Evolutionary conservation across 2,329 filamentous ascomycete genomes (phyloP), one percentile per base, ranked within the genome.

Genomic region (Colletotrichum orchidophilum): DNA sequence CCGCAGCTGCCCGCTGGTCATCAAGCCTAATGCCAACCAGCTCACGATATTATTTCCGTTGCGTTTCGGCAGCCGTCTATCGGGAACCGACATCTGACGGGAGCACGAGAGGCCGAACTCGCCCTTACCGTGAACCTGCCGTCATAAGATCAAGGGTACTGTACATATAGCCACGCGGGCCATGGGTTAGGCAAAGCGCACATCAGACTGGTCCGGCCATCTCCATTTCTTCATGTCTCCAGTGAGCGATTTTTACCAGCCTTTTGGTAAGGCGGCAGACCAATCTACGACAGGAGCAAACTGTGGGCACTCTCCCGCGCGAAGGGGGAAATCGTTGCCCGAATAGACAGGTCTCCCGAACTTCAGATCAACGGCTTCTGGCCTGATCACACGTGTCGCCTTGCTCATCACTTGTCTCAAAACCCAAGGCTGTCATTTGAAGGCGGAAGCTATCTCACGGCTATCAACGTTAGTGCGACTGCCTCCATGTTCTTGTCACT

Each of bases 221-320:
- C 46, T 26, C 21, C 42, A 62, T 35, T 46, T n/a, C 18, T n/a
- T 18, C 39, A 46, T 46, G 8, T 46, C 11, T 52, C 26, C 42
- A 66, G 63, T 70, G 66, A 70, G 55, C 62, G 62, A 61, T 55
- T 66, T 61, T 65, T 27, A 26, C n/a, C 46, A 35, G 12, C 31
- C 8, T 62, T 26, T 31, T n/a, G 29, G 29, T 27, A 21, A 46
- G 13, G 26, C 46, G 7, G 26, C 52, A 33, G 6, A 21, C 11
- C 42, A 29, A 46, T 35, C 26, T 24, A 15, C 46, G 39, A 6
- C 31, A 31, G 60, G 59, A 54, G 39, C 53, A 59, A 9, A 65
- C 12, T 66, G 33, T 60, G 61, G 66, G 35, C 46, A 46, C 52
- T 9, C 66, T 15, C 63, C 46, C 42, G 66, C 46, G 61, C 53